Percentiles rank a stretch among this genome's conserved stretches.
phyloP scores from a whole-genome alignment of 176 grass and related monocot species.

The Pharus latifolius region DNA sequence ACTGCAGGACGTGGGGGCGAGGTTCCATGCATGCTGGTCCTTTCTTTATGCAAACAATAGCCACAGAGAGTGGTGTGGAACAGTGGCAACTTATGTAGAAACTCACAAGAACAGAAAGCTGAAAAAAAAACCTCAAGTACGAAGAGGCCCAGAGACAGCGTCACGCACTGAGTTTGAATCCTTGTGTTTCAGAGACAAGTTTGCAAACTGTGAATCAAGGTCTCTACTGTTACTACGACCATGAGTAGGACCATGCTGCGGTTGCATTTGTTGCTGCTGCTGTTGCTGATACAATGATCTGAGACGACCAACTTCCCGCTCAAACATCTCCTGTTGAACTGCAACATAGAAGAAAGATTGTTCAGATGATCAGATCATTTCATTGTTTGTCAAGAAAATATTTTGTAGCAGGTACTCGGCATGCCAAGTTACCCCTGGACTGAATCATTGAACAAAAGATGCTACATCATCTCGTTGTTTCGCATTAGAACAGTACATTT shows the following conservation, averaged over 20 bases:
- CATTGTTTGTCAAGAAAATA: not conserved
- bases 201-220: slow-evolving; percentile 77
- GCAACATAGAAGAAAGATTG: slow-evolving; percentile 28
- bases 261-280: slow-evolving; percentile 43
- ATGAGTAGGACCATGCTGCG: slow-evolving; percentile 22
- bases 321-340: slow-evolving; percentile 99
- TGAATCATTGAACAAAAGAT: not conserved
- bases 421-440: not conserved
- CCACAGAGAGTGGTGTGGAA: not conserved
- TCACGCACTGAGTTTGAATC: slow-evolving; percentile 48
- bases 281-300: slow-evolving; percentile 70
- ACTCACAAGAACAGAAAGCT: slow-evolving; percentile 19
- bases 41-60: slow-evolving; percentile 32
- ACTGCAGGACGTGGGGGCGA: slow-evolving; percentile 1
- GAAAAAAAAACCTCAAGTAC: slow-evolving; percentile 38
- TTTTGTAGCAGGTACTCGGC: not conserved
- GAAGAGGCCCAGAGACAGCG: slow-evolving; percentile 40
- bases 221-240: slow-evolving; percentile 70
- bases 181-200: slow-evolving; percentile 83
- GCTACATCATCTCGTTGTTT: not conserved
- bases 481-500: not conserved
- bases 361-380: not conserved
- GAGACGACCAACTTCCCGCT: slow-evolving; percentile 71
- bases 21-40: slow-evolving; percentile 20
- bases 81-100: slow-evolving; percentile 11